phyloP scores from a whole-genome alignment of 1,139 yeast species.

The Arxiozyma slooffiae region DNA sequence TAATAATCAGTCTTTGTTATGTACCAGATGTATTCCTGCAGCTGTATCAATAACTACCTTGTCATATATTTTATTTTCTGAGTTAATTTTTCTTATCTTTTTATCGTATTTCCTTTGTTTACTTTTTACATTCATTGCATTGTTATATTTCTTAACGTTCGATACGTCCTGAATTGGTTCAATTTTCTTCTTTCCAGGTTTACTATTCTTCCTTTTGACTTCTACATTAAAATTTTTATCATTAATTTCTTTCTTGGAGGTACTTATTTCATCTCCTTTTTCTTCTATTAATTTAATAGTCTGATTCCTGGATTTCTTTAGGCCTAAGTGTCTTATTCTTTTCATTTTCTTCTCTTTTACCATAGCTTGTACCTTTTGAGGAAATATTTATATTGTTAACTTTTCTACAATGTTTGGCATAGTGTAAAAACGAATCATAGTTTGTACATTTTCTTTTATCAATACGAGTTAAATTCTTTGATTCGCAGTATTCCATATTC shows the following conservation, averaged over 20 bases:
- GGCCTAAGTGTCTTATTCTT: too few relatives aligned
- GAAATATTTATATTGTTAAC: background rate
- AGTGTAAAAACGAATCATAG: background rate
- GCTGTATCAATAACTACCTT: background rate
- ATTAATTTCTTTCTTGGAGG: background rate
- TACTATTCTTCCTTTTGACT: background rate
- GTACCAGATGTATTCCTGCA: background rate
- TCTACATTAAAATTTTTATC: background rate
- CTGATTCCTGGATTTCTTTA: too few relatives aligned
- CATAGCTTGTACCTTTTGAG: background rate
- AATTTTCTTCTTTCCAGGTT: background rate
- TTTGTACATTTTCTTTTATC: background rate
- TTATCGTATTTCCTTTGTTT: background rate
- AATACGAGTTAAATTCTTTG: background rate
- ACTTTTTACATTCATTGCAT: background rate
- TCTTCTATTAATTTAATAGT: too few relatives aligned
- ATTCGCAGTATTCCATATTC: background rate
- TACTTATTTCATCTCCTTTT: background rate
- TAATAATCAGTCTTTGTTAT: background rate
- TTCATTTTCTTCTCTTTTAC: background rate
- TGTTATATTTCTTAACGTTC: background rate
- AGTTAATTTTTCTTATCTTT: background rate
- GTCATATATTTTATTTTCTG: background rate
- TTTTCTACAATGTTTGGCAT: background rate
- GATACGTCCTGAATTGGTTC: background rate